Base-by-base conservation (phyloP, 2,329 filamentous ascomycete species). In the Alternaria sp. region DNA sequence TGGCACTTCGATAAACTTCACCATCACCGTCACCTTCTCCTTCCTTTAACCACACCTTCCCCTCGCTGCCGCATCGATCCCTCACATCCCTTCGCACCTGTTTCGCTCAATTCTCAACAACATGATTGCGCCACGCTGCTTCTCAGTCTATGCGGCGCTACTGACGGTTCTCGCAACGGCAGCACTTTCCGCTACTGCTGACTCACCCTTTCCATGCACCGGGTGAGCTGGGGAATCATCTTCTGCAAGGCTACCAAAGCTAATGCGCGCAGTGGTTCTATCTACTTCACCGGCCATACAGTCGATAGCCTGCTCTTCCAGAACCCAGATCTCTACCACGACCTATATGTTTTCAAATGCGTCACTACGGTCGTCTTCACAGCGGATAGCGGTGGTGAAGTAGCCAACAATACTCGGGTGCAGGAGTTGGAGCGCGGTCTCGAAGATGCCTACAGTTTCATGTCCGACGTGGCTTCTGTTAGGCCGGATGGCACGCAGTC, bases 271-370 rank as follows among this genome's bases (percentile, higher is more conserved):
- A 76, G 73, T 44, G 74, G 74, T 37, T 69, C 70, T 8, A 60
- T 76, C 33, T 76, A 76, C 64, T 74, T 75, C 63, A 65, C 61
- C 28, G 75, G 73, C 1, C 71, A 76, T 30, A 72, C 72, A 18
- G 65, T 67, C 30, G 75, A 77, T 47, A 63, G 58, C 44, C 54
- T 76, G 1, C 67, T 78, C 23, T 78, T 70, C 58, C 72, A 75
- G 43, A 75, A 71, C 25, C 74, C 75, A 3, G 71, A 76, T 26
- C 67, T 78, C 44, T 70, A 67, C 49, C 73, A 73, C 33, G 74
- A 77, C 37, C 57, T 78, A 41, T 67, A 70, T 47, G 70, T 71
- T 21, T 72, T 65, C 64, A 75, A 71, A 55, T 77, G 73, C 44
- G 58, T 74, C 37, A 75, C 71, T 4, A 64, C 68, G 1, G 63